phyloP scores from a whole-genome alignment of 2,329 filamentous ascomycete genomes.

The Ophiostoma perfectum region DNA sequence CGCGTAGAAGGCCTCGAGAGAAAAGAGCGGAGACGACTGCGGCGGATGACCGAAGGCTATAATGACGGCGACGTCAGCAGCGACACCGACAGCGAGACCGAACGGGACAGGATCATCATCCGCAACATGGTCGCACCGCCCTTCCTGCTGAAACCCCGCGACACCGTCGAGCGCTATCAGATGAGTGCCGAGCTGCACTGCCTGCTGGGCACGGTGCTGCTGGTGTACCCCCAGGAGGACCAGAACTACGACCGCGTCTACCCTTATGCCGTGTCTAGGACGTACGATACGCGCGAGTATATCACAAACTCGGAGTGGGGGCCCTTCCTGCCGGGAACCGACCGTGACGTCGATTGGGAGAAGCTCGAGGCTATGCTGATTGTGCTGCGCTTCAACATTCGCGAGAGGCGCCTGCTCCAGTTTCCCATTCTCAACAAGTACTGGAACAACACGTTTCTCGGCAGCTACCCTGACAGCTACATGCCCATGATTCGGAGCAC shows the following conservation, averaged over 20 bases:
- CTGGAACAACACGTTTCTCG: conserved; percentile 53
- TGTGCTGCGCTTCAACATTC: conserved; percentile 59
- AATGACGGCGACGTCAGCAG: neutral
- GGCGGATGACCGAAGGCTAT: neutral
- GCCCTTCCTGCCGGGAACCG: conserved; percentile 61
- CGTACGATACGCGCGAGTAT: conserved; percentile 70
- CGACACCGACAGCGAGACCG: conserved; percentile 1
- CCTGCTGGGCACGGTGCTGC: conserved; percentile 58
- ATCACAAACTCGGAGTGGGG: conserved; percentile 60
- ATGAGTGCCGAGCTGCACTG: conserved; percentile 65
- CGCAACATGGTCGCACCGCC: neutral
- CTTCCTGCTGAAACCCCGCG: conserved; percentile 21
- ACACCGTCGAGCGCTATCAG: conserved; percentile 46
- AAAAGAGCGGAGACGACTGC: neutral
- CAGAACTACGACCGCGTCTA: conserved; percentile 39
- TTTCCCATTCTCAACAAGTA: conserved; percentile 43
- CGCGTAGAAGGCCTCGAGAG: neutral
- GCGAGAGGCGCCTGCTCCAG: conserved; percentile 40
- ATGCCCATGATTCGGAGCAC: conserved; percentile 31
- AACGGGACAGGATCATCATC: neutral
- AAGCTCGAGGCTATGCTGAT: conserved; percentile 68
- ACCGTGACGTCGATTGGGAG: conserved; percentile 62
- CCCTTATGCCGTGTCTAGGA: conserved; percentile 60
- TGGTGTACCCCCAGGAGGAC: conserved; percentile 33
- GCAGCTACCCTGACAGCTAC: conserved; percentile 50